phyloP scores from a whole-genome alignment of 1,284 basidiomycete genomes.

The Apiotrichum brassicae region DNA sequence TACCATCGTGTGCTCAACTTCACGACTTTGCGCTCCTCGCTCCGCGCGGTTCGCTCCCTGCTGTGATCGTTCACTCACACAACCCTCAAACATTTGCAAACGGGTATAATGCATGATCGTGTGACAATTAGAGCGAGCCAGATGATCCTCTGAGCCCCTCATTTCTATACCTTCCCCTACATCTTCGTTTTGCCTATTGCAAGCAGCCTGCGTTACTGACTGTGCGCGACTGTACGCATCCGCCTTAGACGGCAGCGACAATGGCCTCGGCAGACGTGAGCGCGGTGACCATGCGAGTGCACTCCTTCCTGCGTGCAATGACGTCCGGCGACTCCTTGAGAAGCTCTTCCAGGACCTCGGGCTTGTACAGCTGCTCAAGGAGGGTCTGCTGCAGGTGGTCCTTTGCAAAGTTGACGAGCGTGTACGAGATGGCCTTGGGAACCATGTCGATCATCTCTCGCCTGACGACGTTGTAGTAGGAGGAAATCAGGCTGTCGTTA shows the following conservation, averaged over 20 bases:
- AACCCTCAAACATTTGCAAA: too few relatives aligned
- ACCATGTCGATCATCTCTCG: conserved; percentile 99
- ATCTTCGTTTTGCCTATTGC: too few relatives aligned
- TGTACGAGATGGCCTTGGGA: conserved; percentile 91
- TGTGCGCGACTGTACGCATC: too few relatives aligned
- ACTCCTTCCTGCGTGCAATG: conserved; percentile 32
- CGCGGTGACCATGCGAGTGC: conserved; percentile 64
- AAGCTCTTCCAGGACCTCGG: conserved; percentile 83
- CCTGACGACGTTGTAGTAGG: conserved; percentile 96
- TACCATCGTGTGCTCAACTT: too few relatives aligned
- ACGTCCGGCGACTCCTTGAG: conserved; percentile 70
- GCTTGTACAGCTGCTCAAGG: conserved; percentile 51
- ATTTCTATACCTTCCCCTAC: not conserved
- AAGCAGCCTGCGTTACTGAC: too few relatives aligned
- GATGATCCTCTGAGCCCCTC: too few relatives aligned
- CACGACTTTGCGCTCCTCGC: too few relatives aligned
- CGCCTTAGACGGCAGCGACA: conserved; percentile 30
- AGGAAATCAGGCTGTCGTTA: conserved; percentile 63
- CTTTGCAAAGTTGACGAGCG: conserved; percentile 85
- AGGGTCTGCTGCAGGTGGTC: conserved; percentile 54
- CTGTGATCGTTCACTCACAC: too few relatives aligned
- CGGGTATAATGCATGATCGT: conserved; percentile 5
- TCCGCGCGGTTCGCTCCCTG: too few relatives aligned
- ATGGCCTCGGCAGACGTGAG: conserved; percentile 86
- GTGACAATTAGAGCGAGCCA: conserved; percentile 1